A percentile compares a stretch with the other conserved stretches of the same genome.
These are phyloP conservation scores for Salvia sclarea DNA, from an alignment of 305 asterid species.

Conservation along the genomic window DNA sequence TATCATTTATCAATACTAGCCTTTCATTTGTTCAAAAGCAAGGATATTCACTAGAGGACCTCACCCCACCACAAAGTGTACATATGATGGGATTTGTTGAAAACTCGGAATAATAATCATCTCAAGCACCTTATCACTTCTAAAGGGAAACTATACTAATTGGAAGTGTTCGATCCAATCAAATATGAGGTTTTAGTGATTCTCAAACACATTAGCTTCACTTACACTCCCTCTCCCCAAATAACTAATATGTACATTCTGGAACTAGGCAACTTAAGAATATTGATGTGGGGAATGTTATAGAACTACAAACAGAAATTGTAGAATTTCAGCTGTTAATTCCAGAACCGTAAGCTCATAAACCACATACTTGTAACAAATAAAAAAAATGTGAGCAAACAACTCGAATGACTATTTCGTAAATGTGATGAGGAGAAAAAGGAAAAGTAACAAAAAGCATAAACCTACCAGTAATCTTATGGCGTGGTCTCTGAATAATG, in stretches of 20 bases:
- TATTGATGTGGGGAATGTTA: not conserved
- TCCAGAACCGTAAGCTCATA: not conserved
- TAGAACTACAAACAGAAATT: not conserved
- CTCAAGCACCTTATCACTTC: not conserved
- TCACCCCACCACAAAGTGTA: not conserved
- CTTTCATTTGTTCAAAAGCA: not conserved
- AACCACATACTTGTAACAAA: not conserved
- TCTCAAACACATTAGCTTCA: not conserved
- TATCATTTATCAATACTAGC: too few relatives aligned
- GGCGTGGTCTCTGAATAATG: slow-evolving; percentile 98
- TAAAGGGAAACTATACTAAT: not conserved
- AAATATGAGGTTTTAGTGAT: not conserved
- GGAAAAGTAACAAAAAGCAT: not conserved
- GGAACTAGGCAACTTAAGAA: not conserved
- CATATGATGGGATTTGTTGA: not conserved
- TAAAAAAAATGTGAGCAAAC: slow-evolving; percentile 2
- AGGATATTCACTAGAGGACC: not conserved
- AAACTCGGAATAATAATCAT: not conserved
- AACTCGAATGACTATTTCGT: not conserved
- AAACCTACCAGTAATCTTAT: slow-evolving; percentile 74
- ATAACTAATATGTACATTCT: not conserved
- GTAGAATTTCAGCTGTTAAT: not conserved
- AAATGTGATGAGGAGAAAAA: not conserved
- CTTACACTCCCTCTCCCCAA: not conserved
- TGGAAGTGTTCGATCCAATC: not conserved